These are phyloP conservation scores for Colletotrichum shisoi DNA, from an alignment of 2,329 filamentous ascomycete species.

Conservation along the genomic window DNA sequence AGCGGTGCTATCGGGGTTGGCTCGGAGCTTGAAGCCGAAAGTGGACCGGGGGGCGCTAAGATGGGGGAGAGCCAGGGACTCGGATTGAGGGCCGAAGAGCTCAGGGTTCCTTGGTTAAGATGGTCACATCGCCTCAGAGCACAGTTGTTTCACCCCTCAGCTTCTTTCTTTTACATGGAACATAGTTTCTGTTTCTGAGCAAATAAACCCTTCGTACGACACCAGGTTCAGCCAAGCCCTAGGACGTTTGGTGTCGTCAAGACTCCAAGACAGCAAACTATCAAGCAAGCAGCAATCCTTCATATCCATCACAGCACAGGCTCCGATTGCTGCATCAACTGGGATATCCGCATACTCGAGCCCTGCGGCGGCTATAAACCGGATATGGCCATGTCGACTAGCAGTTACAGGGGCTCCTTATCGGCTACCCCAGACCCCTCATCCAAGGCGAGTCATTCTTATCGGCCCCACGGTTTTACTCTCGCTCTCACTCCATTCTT, in stretches of 20 bases:
- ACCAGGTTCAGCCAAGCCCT: too few species aligned
- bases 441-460: conserved; percentile 22
- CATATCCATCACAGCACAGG: background rate
- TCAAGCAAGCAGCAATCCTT: background rate
- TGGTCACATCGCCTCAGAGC: background rate
- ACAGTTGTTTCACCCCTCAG: too few species aligned
- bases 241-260: background rate
- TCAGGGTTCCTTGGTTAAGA: conserved; percentile 1
- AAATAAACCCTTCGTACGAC: too few species aligned
- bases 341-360: background rate
- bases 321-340: background rate
- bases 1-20: background rate
- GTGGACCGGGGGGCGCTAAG: background rate
- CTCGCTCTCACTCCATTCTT: background rate
- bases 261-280: background rate
- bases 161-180: background rate
- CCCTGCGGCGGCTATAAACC: background rate
- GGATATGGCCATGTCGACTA: conserved; percentile 3
- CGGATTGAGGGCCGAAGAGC: conserved; percentile 3
- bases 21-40: background rate
- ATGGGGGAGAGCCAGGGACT: background rate
- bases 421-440: conserved; percentile 23
- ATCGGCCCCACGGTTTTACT: conserved; percentile 14
- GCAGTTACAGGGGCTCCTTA: conserved; percentile 19
- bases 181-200: too few species aligned